Conservation (phyloP, 1,284 basidiomycete genomes). For the Leccinum pachyderme region DNA sequence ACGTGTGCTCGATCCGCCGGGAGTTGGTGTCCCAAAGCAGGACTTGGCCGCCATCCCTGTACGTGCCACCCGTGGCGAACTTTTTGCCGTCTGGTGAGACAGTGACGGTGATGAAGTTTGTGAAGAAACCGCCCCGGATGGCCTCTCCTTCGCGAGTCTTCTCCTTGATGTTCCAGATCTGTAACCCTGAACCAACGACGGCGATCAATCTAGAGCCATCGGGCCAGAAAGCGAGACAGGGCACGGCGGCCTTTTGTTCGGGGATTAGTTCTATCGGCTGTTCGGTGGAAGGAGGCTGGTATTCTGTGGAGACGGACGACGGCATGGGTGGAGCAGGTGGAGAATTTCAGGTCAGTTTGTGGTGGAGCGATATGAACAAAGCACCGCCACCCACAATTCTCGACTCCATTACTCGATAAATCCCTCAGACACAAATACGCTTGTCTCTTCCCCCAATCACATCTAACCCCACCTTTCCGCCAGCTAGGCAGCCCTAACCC, state of each 20-base stretch:
- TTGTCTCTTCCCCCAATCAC: neutral
- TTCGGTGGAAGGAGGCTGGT: constrained; percentile 3
- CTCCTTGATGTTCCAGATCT: constrained; percentile 26
- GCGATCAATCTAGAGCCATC: constrained; percentile 28
- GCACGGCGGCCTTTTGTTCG: constrained; percentile 18
- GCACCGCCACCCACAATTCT: constrained; percentile 16
- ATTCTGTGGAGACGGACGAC: constrained; percentile 5
- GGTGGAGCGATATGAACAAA: neutral
- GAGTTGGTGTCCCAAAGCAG: constrained; percentile 22
- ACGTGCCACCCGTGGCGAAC: constrained; percentile 27
- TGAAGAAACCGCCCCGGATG: constrained; percentile 28
- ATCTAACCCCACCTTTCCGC: neutral
- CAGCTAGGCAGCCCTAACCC: neutral
- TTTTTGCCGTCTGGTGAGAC: constrained; percentile 26
- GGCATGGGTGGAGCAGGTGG: constrained; percentile 14
- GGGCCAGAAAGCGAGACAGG: constrained; percentile 27
- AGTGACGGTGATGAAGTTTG: constrained; percentile 26
- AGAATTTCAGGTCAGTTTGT: constrained; percentile 3
- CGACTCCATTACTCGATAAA: constrained; percentile 15
- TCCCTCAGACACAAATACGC: neutral
- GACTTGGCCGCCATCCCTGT: constrained; percentile 26
- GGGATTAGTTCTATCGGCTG: constrained; percentile 19
- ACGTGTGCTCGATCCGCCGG: constrained; percentile 26
- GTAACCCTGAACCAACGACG: constrained; percentile 27
- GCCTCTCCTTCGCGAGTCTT: constrained; percentile 21